A percentile compares a stretch with the other conserved stretches of the same genome.
phyloP scores from a whole-genome alignment of 2,329 filamentous ascomycete genomes.

The Colletotrichum sansevieriae region DNA sequence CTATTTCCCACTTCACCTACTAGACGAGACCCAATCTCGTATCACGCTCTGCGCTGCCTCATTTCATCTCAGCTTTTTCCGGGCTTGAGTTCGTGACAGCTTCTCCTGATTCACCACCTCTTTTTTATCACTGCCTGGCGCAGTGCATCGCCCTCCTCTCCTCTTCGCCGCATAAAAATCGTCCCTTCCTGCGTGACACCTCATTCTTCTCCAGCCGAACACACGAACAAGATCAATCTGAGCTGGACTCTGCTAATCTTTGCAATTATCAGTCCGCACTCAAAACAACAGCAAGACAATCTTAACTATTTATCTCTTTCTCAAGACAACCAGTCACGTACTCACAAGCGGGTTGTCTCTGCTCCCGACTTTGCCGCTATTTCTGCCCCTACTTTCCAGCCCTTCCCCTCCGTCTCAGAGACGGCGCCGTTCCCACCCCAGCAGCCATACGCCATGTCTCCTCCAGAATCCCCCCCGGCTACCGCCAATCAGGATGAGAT shows the following conservation, averaged over 20 bases:
- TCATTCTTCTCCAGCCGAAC: neutral
- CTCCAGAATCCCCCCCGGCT: constrained; percentile 30
- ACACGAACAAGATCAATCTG: neutral
- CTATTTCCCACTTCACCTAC: neutral
- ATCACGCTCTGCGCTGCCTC: neutral
- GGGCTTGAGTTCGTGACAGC: neutral
- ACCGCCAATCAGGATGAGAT: constrained; percentile 37
- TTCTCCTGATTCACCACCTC: constrained; percentile 2
- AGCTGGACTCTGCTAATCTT: constrained; percentile 33
- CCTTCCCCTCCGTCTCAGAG: constrained; percentile 42
- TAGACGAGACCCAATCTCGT: neutral
- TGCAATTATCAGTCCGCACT: constrained; percentile 34
- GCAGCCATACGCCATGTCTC: constrained; percentile 43
- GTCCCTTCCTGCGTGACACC: neutral
- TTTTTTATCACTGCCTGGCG: neutral
- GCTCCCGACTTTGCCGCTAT: constrained; percentile 59
- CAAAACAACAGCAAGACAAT: constrained; percentile 38
- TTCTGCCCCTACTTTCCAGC: constrained; percentile 39
- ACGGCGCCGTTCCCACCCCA: constrained; percentile 27
- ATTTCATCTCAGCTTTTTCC: constrained; percentile 1
- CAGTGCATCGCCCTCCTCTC: neutral
- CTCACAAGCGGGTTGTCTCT: constrained; percentile 64
- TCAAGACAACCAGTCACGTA: constrained; percentile 45
- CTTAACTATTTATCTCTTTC: constrained; percentile 38
- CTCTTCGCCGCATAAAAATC: neutral